phyloP scores from a whole-genome alignment of 1,284 basidiomycete genomes.

The Thelephora terrestris region DNA sequence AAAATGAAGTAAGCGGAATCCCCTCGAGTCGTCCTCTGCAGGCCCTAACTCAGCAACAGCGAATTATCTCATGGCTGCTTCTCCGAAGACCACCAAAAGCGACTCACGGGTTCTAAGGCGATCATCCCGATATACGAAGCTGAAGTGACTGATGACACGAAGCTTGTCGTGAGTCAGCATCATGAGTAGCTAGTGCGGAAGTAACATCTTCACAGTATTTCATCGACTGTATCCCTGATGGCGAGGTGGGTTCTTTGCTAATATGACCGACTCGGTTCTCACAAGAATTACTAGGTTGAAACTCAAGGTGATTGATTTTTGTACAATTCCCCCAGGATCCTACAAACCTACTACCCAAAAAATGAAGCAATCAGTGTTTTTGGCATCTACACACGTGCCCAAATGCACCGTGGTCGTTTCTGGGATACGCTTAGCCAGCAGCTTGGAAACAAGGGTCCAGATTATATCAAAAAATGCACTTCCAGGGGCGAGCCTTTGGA shows the following conservation, averaged over 20 bases:
- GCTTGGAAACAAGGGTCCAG: slow-evolving; percentile 32
- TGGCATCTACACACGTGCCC: slow-evolving; percentile 42
- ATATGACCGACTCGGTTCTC: not conserved
- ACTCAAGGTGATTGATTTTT: slow-evolving; percentile 30
- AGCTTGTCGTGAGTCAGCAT: slow-evolving; percentile 36
- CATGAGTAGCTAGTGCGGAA: not conserved
- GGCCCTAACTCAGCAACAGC: slow-evolving; percentile 22
- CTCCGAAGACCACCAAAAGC: slow-evolving; percentile 50
- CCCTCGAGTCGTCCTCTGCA: not conserved
- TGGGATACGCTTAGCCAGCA: slow-evolving; percentile 41
- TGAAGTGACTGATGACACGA: slow-evolving; percentile 40
- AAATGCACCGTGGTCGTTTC: slow-evolving; percentile 30
- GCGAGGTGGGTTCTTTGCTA: slow-evolving; percentile 22
- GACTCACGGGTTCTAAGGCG: slow-evolving; percentile 28
- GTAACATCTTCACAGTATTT: slow-evolving; percentile 38
- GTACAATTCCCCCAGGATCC: not conserved
- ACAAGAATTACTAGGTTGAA: slow-evolving; percentile 35
- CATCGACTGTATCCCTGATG: slow-evolving; percentile 40
- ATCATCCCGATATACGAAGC: slow-evolving; percentile 49
- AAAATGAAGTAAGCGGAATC: slow-evolving; percentile 43
- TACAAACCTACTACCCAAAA: not conserved
- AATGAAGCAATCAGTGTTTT: slow-evolving; percentile 39
- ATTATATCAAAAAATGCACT: slow-evolving; percentile 31
- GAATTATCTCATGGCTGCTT: slow-evolving; percentile 59
- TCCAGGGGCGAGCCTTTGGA: not conserved